Base-by-base conservation (phyloP, 176 grass and related monocot species). In the Carex myosuroides region DNA sequence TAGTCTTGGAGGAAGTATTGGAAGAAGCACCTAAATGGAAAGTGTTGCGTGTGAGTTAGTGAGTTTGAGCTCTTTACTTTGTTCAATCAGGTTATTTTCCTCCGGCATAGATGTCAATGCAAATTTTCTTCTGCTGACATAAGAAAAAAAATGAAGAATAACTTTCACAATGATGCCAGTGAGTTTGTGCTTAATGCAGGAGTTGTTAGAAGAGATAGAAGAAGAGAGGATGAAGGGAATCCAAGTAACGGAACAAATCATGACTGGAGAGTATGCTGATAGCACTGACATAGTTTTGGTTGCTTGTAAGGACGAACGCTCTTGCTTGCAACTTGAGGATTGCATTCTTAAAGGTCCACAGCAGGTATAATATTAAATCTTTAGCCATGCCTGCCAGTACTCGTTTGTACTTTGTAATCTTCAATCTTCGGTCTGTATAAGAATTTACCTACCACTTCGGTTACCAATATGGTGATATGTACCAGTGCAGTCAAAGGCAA, bases 21-120 rank as follows among this genome's bases (percentile, higher is more conserved):
- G 95, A 98, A 87, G 95, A 93, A 91, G 86, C 92, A 68, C 95
- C 95, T 22, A 94, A 98, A 87, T 98, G 95, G 92, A 94, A 94
- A 89, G 82, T 94, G 83, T 98, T 98, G 71, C 76, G 59, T 90
- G 92, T 98, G 88, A 89, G 92, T 86, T 83, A 87, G 62, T 87
- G 85, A 82, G 67, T 92, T 87, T 64, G 58, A 35, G 85, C 75
- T 54, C 57, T 79, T 39, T 71, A 73, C 72, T 81, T 81, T 83
- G 81, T 84, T 60, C 56, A 37, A 39, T 37, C 30, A 61, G 53
- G 33, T 80, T 80, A 21, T 80, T 79, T 32, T 60, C 12, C 13
- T 80, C 53, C 18, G 3, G 58, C 32, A 60, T 33, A 53, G 10
- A 50, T 74, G 42, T 4, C 71, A 13, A 30, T 75, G 48, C 12